phyloP scores from a whole-genome alignment of 306 rosid genomes.

The Hippophae gyantsensis region DNA sequence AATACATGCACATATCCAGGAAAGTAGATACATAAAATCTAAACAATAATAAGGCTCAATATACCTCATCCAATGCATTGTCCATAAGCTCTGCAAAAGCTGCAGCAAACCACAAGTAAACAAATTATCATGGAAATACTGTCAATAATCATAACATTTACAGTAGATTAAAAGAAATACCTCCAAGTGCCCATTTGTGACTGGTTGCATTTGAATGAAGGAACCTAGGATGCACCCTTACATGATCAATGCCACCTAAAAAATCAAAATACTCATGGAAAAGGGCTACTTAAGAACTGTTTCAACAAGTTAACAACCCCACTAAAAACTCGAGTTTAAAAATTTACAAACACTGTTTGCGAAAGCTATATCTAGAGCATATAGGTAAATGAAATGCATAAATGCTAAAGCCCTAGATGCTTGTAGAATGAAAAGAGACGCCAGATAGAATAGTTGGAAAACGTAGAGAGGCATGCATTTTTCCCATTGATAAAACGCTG shows the following conservation, averaged over 20 bases:
- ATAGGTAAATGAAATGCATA: too few species aligned
- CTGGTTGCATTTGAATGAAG: slow-evolving; percentile 96
- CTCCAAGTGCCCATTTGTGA: slow-evolving; percentile 99
- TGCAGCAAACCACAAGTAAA: slow-evolving; percentile 25
- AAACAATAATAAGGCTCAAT: slow-evolving; percentile 1
- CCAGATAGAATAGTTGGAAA: too few species aligned
- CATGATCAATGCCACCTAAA: slow-evolving; percentile 92
- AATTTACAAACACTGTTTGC: too few species aligned
- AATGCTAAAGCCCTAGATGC: too few species aligned
- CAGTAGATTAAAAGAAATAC: slow-evolving; percentile 10
- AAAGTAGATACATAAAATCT: neutral
- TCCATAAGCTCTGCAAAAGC: slow-evolving; percentile 96
- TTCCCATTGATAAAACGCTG: too few species aligned
- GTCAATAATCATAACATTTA: neutral
- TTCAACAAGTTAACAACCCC: neutral
- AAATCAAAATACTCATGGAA: slow-evolving; percentile 3
- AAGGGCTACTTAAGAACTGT: neutral
- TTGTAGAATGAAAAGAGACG: too few species aligned
- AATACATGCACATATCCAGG: neutral
- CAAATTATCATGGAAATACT: neutral
- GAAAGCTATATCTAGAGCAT: too few species aligned
- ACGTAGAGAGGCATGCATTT: too few species aligned
- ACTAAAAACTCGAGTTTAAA: neutral
- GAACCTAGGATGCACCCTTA: slow-evolving; percentile 87
- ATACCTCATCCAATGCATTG: slow-evolving; percentile 85